Base-by-base conservation (phyloP, 345 rosid genomes). In the Triadica sebifera region DNA sequence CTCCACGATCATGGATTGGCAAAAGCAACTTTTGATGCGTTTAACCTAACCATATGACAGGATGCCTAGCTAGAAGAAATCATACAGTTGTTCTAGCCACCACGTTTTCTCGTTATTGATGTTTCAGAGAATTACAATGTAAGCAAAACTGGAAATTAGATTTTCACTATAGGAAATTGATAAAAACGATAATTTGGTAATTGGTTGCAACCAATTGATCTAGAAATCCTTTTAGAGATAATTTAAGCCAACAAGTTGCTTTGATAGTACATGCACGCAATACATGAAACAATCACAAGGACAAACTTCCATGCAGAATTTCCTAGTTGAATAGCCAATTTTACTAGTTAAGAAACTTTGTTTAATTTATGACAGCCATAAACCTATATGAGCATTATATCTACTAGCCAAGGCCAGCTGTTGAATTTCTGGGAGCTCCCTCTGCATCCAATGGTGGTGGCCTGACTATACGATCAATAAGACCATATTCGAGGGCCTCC, bases 401-500 rank as follows among this genome's bases (percentile, higher is more conserved):
- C 60, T 25, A 51, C 83, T 88, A 87, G 53, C 93, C 91, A 20
- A 89, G 92, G 39, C 89, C 91, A 43, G 85, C 50, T 58, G 85
- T 76, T 65, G 81, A 82, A 59, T 87, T 85, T 77, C 82, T 84
- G 34, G 83, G 84, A 70, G 86, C 84, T 63, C 83, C 79, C 59
- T 89, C 91, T 16, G 74, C 90, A 76, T 81, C 85, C 49, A 89
- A 74, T n/a, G 80, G 86, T 0, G 90, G 89, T 9, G 94, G 97
- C 83, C 92, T 84, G 73, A 85, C 81, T 65, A 92, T 80, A 34
- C 85, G 85, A 79, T 94, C 98, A 45, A 94, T 87, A 13, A 92
- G 85, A 39, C 98, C 94, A 69, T 94, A 92, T 65, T 91, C 94
- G 3, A 89, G 83, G 45, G 97, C 97, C 85, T 92, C 90, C 59